phyloP scores from a whole-genome alignment of 371 early-diverging fungal genomes.

The Mortierella sp. region DNA sequence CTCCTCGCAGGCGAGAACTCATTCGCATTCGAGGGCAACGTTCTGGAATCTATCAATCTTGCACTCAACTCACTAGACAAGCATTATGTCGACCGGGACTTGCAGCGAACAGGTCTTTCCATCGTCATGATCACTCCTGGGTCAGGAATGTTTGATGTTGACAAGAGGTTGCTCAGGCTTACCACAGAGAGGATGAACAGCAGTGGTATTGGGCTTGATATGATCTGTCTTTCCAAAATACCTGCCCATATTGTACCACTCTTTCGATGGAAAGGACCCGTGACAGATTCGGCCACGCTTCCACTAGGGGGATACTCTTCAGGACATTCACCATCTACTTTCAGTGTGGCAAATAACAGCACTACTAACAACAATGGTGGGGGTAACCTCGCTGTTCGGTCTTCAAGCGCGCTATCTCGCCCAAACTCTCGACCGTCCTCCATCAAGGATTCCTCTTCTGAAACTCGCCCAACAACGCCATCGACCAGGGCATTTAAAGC shows the following conservation, averaged over 20 bases:
- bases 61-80: conserved; percentile 95
- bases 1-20: conserved; percentile 74
- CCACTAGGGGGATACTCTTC: conserved; percentile 22
- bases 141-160: conserved; percentile 88
- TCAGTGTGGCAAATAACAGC: conserved; percentile 24
- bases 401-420: conserved; percentile 28
- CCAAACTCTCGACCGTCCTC: conserved; percentile 44
- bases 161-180: conserved; percentile 83
- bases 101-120: conserved; percentile 91
- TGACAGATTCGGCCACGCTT: conserved; percentile 34
- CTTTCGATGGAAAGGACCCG: conserved; percentile 65
- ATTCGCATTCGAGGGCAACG: conserved; percentile 88
- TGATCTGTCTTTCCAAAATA: conserved; percentile 88
- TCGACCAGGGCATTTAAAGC: conserved; percentile 41
- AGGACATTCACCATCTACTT: conserved; percentile 29
- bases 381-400: conserved; percentile 35
- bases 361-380: conserved; percentile 10
- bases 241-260: conserved; percentile 93
- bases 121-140: conserved; percentile 94
- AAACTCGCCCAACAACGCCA: conserved; percentile 35
- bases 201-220: conserved; percentile 91
- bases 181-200: conserved; percentile 97
- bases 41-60: conserved; percentile 95
- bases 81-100: conserved; percentile 93
- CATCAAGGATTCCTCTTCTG: conserved; percentile 38